Evolutionary conservation across 768 basidiomycete genomes (phyloP), one percentile per base, ranked within the genome.

Genomic region (Tricholoma furcatifolium): DNA sequence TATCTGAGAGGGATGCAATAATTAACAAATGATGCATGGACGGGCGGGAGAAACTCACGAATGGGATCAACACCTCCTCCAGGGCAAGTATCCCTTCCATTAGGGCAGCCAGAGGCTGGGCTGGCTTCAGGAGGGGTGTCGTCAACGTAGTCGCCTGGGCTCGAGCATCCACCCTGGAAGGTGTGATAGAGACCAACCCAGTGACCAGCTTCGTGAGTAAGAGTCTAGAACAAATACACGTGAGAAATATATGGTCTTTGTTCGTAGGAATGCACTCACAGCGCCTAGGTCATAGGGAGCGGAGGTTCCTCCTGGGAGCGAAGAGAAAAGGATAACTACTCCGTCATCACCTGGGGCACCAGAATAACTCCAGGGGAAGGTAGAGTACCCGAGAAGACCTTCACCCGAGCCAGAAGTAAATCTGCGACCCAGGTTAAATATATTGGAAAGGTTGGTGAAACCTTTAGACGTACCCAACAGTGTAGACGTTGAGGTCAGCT

Each of bases 171-270:
- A 38, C 78, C 77, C 61, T 83, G 76, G 76, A 81, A 82, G 21
- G 81, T 80, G 67, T 82, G 80, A 66, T 74, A 82, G 21, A 82
- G 70, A 24, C 82, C 81, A 54, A 80, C 67, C 81, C 81, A 83
- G 68, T 82, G 81, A n/a, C 81, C 79, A 41, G 73, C 75, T 63
- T 84, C 81, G 61, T 83, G 81, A 12, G 75, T 79, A 51, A 78
- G 58, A 40, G 78, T 83, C 68, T 72, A 43, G 1, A 40, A 21
- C 12, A 17, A 11, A 53, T 23, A 20, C 1, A 15, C 11, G 14
- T 20, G 12, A 12, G 9, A 38, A 57, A 65, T 50, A 44, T 36
- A 42, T 56, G 55, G 2, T 30, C 36, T 15, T 6, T 20, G 31
- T 14, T 1, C n/a, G 24, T 17, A 15, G 12, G 7, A 43, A 41